Evolutionary conservation across 2,329 filamentous ascomycete species (phyloP), one percentile per base, ranked within the genome.

Genomic region (Knoxdaviesia proteae): DNA sequence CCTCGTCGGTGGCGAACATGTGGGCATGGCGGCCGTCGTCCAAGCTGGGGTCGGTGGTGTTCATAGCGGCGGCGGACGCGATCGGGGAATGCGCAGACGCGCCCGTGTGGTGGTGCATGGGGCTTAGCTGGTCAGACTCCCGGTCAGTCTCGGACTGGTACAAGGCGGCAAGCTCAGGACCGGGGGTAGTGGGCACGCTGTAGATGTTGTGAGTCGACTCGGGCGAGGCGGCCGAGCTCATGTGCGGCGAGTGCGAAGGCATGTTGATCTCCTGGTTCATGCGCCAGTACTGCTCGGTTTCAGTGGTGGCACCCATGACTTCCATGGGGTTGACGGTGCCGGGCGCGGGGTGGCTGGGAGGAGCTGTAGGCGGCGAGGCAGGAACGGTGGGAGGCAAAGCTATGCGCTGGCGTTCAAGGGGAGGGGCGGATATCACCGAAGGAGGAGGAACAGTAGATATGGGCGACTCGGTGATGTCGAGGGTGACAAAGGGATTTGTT

Each of bases 271-370:
- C 40, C 7, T 39, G 39, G 11, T 45, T 42, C 29, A 31, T 45
- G 32, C 37, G 40, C 43, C 43, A 45, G 3, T 35, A 37, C 43
- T 45, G 43, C 45, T 62, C 60, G 6, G 54, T 54, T 45, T 61
- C 52, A 4, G 58, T 60, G 10, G 55, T 56, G 3, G 60, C 54
- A 5, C 60, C 63, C 67, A 69, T 69, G 32, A 71, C 63, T 40
- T 68, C 64, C 61, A 68, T 68, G 0, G 67, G 67, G 36, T 69
- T 70, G 7, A 67, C 65, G 4, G 66, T 70, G 34, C 63, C 64
- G 3, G 62, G 61, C 2, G 60, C 57, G 34, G 64, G 56, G 40
- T 58, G 49, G 5, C 45, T 43, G 8, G 59, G 53, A 38, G 57
- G 53, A 20, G 53, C 54, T 40, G 56, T 51, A 30, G 53, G 39